Conservation (phyloP, 2,329 filamentous ascomycete species). For the Phoma sp. region DNA sequence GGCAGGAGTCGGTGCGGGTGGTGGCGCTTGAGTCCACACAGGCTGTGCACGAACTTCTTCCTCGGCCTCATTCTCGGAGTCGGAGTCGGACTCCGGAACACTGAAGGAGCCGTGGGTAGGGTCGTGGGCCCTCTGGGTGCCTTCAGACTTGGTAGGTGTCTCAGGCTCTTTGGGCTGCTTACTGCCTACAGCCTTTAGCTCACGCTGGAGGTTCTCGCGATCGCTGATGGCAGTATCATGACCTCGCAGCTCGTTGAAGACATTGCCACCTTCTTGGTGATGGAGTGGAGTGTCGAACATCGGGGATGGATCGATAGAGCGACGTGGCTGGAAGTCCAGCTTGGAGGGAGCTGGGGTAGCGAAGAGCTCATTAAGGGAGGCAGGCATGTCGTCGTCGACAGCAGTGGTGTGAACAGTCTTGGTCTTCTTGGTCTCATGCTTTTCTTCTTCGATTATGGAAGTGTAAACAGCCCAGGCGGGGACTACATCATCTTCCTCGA, state of each 20-base stretch:
- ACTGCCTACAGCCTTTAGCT: conserved; percentile 2
- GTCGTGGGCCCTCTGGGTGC: conserved; percentile 9
- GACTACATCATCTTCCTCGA: conserved; percentile 37
- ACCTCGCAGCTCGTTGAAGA: conserved; percentile 38
- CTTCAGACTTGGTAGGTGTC: conserved; percentile 29
- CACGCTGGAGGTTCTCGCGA: conserved; percentile 22
- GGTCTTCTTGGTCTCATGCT: conserved; percentile 31
- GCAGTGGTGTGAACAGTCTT: conserved; percentile 24
- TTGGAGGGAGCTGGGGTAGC: conserved; percentile 29
- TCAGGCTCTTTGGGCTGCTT: conserved; percentile 10
- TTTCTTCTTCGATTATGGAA: conserved; percentile 35
- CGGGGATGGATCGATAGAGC: conserved; percentile 39
- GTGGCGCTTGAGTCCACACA: conserved; percentile 46
- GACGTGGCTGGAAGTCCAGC: conserved; percentile 40
- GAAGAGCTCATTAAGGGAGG: conserved; percentile 32
- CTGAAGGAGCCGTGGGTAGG: conserved; percentile 24
- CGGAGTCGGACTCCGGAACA: conserved; percentile 23
- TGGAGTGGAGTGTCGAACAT: conserved; percentile 35
- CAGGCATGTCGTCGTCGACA: conserved; percentile 25
- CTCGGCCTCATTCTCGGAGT: conserved; percentile 34
- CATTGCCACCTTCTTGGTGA: conserved; percentile 33
- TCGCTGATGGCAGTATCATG: conserved; percentile 24
- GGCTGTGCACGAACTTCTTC: conserved; percentile 39
- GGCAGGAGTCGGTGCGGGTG: conserved; percentile 44
- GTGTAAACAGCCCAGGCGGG: conserved; percentile 43